phyloP scores from a whole-genome alignment of 352 stramenopile genomes.

The Globisporangium alternatum region DNA sequence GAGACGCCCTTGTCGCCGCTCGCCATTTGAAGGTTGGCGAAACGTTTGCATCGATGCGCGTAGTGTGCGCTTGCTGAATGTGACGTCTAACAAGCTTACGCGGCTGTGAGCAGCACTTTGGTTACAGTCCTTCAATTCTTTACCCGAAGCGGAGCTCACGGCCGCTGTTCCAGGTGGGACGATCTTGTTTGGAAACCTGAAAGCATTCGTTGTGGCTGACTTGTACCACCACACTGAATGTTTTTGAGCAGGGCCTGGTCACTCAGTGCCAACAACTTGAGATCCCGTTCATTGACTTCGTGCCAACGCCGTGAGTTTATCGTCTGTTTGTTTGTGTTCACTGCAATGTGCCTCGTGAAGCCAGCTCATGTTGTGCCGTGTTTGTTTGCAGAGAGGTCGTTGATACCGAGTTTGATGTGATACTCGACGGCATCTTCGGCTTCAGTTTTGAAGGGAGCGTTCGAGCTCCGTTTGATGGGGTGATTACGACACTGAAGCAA shows the following conservation, averaged over 20 bases:
- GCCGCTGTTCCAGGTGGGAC: conserved; percentile 73
- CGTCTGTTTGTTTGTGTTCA: background rate
- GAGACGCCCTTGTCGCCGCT: conserved; percentile 97
- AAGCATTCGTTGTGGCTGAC: background rate
- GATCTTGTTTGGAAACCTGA: background rate
- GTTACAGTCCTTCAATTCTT: conserved; percentile 91
- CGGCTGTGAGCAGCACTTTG: conserved; percentile 86
- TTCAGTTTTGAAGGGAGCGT: conserved; percentile 94
- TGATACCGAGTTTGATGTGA: conserved; percentile 79
- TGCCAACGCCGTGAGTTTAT: conserved; percentile 29
- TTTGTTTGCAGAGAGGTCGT: conserved; percentile 31
- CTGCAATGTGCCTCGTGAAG: background rate
- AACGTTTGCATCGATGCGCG: background rate
- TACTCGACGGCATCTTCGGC: conserved; percentile 99
- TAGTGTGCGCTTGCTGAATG: background rate
- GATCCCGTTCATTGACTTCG: conserved; percentile 75
- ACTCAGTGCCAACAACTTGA: conserved; percentile 73
- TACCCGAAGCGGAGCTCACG: conserved; percentile 93
- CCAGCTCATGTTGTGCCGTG: background rate
- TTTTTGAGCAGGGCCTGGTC: conserved; percentile 48
- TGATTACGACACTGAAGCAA: conserved; percentile 74
- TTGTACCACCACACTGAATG: background rate
- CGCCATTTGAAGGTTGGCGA: conserved; percentile 90
- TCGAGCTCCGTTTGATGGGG: conserved; percentile 87
- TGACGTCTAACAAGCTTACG: background rate